Percentiles rank a stretch among this genome's conserved stretches.
phyloP scores from a whole-genome alignment of 2,329 filamentous ascomycete genomes.

The Monosporascus sp. region DNA sequence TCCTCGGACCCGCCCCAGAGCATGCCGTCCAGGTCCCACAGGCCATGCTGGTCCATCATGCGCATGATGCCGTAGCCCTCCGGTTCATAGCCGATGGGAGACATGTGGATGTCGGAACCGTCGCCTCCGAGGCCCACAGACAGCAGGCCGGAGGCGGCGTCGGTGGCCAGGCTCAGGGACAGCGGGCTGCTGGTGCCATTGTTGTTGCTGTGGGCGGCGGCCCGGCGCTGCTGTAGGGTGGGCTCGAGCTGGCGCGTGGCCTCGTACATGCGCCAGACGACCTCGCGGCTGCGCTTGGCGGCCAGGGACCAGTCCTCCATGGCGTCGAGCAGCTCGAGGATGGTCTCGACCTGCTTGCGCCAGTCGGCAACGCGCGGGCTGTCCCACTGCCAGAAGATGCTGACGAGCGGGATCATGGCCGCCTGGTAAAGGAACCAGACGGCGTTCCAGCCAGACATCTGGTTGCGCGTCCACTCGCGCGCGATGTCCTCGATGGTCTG shows the following conservation, averaged over 20 bases:
- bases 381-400: constrained; percentile 63
- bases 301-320: constrained; percentile 63
- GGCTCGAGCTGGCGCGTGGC: constrained; percentile 40
- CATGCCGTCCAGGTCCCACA: constrained; percentile 55
- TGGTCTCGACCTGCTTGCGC: constrained; percentile 53
- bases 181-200: constrained; percentile 20
- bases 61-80: constrained; percentile 47
- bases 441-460: constrained; percentile 76
- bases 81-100: constrained; percentile 46
- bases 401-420: constrained; percentile 71
- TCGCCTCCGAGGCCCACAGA: constrained; percentile 28
- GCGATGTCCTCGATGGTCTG: constrained; percentile 69
- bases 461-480: constrained; percentile 63
- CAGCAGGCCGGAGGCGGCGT: constrained; percentile 24
- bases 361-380: constrained; percentile 45
- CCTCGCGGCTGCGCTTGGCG: constrained; percentile 57
- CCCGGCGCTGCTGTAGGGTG: constrained; percentile 22
- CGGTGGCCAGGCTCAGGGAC: constrained; percentile 26
- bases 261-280: constrained; percentile 60
- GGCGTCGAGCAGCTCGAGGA: constrained; percentile 55
- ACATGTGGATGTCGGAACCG: constrained; percentile 42
- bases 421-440: constrained; percentile 81
- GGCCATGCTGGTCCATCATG: constrained; percentile 47
- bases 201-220: constrained; percentile 21
- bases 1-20: constrained; percentile 43